These are phyloP conservation scores for Miscanthus lutarioriparius DNA, from an alignment of 176 grass and related monocot species.

Conservation along the genomic window DNA sequence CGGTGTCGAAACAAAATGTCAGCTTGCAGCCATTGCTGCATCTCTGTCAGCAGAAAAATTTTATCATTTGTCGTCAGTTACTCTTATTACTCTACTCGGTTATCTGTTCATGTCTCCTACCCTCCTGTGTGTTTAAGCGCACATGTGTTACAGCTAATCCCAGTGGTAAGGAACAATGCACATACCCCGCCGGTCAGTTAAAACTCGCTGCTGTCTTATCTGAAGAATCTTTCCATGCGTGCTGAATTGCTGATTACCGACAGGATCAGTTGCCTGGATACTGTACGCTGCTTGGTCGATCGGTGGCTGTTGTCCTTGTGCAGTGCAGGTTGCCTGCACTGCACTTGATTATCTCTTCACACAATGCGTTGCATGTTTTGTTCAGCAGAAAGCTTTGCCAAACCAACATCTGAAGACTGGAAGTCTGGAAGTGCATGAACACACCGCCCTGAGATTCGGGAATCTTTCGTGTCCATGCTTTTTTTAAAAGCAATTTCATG, in stretches of 20 bases:
- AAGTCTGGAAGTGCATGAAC: constrained; percentile 23
- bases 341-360: not conserved
- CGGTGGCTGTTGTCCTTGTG: not conserved
- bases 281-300: constrained; percentile 11
- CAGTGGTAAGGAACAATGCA: constrained; percentile 28
- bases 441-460: not conserved
- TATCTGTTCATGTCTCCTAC: not conserved
- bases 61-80: not conserved
- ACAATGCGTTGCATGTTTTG: constrained; percentile 6
- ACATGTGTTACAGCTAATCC: constrained; percentile 37
- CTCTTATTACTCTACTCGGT: not conserved
- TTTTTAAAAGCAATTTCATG: not conserved
- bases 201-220: constrained; percentile 3
- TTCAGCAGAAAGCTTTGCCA: not conserved
- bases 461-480: not conserved
- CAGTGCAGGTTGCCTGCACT: constrained; percentile 15
- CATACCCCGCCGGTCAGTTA: not conserved
- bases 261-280: constrained; percentile 29
- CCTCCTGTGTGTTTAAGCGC: not conserved
- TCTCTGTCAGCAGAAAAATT: not conserved
- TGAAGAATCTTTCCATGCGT: constrained; percentile 33
- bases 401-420: not conserved
- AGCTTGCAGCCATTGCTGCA: not conserved
- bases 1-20: not conserved
- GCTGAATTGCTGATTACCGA: constrained; percentile 29